Percentiles rank a stretch among this genome's conserved stretches.
These are phyloP conservation scores for Ophioceras dolichostomum DNA, from an alignment of 2,329 filamentous ascomycete species.

Conservation along the genomic window DNA sequence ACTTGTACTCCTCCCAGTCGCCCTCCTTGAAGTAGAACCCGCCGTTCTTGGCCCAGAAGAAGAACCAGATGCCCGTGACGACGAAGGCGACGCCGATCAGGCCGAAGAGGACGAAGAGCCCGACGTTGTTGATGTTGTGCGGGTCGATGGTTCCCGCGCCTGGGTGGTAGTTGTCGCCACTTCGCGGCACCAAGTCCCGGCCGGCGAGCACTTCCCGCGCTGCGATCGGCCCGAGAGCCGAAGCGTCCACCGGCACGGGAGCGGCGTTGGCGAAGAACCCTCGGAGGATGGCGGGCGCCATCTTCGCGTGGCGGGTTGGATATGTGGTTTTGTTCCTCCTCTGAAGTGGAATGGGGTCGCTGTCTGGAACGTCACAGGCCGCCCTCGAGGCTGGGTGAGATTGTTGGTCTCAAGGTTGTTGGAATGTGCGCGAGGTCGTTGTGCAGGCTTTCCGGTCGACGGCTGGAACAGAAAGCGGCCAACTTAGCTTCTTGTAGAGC, in stretches of 20 bases:
- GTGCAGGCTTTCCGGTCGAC: not conserved
- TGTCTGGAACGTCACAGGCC: too few relatives aligned
- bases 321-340: too few relatives aligned
- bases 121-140: constrained; percentile 49
- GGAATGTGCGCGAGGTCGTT: not conserved
- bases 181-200: constrained; percentile 12
- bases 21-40: constrained; percentile 75
- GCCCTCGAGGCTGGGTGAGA: too few relatives aligned
- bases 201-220: constrained; percentile 28
- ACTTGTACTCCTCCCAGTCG: constrained; percentile 99
- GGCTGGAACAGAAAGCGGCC: too few relatives aligned
- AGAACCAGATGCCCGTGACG: constrained; percentile 79
- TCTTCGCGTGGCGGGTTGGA: constrained; percentile 8
- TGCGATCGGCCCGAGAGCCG: constrained; percentile 27
- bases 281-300: constrained; percentile 27
- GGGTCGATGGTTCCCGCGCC: constrained; percentile 37
- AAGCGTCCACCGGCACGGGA: constrained; percentile 9
- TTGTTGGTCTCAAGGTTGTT: too few relatives aligned
- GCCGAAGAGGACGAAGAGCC: constrained; percentile 76
- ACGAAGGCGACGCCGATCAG: constrained; percentile 70
- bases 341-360: too few relatives aligned
- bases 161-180: constrained; percentile 23
- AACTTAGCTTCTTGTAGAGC: too few relatives aligned
- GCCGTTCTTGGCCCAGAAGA: constrained; percentile 95
- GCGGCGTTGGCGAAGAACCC: constrained; percentile 13